Conservation (phyloP, 306 rosid genomes). For the Carpinus viminea region DNA sequence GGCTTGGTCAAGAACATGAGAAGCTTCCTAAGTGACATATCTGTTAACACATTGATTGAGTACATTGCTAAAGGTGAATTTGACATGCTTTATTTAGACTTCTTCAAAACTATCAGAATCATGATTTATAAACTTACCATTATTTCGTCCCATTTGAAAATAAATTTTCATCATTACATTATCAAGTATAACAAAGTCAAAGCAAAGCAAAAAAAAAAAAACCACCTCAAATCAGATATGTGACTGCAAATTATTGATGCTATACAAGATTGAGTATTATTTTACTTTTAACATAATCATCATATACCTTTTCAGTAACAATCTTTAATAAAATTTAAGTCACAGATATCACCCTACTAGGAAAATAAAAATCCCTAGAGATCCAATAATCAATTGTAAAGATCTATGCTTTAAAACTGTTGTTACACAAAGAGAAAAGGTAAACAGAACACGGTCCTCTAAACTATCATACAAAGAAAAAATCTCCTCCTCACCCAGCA, state of each 20-base stretch:
- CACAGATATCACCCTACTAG: constrained; percentile 28
- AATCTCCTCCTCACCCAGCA: constrained; percentile 22
- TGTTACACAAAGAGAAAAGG: constrained; percentile 33
- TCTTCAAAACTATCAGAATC: background rate
- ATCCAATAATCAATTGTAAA: constrained; percentile 30
- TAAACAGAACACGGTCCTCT: constrained; percentile 27
- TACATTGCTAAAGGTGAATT: background rate
- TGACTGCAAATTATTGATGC: constrained; percentile 5
- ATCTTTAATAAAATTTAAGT: constrained; percentile 8
- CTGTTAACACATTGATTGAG: background rate
- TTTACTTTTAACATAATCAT: constrained; percentile 12
- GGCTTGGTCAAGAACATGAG: background rate
- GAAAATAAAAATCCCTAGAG: constrained; percentile 15
- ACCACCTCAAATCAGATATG: constrained; percentile 17
- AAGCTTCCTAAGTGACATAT: background rate
- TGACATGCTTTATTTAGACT: background rate
- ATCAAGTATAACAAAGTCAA: constrained; percentile 12
- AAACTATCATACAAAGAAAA: constrained; percentile 27
- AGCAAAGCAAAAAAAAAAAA: background rate
- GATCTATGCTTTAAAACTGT: constrained; percentile 23
- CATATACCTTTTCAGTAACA: constrained; percentile 1
- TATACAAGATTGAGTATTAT: constrained; percentile 20
- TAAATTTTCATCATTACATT: background rate
- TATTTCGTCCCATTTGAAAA: constrained; percentile 19
- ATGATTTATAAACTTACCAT: constrained; percentile 15